phyloP scores from a whole-genome alignment of 1,284 basidiomycete genomes.

The Ustilago esculenta region DNA sequence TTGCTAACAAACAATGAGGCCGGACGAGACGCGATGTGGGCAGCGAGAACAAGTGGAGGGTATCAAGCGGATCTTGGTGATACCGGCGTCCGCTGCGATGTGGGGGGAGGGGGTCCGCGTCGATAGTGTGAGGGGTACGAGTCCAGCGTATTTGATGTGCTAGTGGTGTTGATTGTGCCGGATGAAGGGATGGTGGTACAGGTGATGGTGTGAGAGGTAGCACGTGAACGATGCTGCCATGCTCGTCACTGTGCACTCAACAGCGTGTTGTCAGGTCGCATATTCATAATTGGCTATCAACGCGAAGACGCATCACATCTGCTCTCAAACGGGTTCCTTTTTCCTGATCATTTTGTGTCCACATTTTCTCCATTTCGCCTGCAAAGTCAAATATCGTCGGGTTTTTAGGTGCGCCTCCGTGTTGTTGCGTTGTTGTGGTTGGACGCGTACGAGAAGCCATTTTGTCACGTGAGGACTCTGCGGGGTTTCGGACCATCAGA shows the following conservation, averaged over 20 bases:
- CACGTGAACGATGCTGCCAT: too few species aligned
- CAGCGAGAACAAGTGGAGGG: background rate
- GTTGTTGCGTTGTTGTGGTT: background rate
- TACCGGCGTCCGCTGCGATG: too few species aligned
- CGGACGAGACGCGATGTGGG: background rate
- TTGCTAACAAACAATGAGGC: too few species aligned
- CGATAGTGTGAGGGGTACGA: constrained; percentile 8
- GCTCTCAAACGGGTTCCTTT: constrained; percentile 2
- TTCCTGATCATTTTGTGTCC: constrained; percentile 4
- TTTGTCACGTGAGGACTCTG: constrained; percentile 14
- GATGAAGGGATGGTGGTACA: background rate
- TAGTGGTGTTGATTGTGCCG: background rate
- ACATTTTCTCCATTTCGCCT: constrained; percentile 1
- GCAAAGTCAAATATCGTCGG: background rate
- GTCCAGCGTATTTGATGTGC: constrained; percentile 8
- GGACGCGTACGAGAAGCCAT: constrained; percentile 16
- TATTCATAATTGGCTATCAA: too few species aligned
- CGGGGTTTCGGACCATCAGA: background rate
- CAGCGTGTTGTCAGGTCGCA: too few species aligned
- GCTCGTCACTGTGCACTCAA: too few species aligned
- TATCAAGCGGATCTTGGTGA: too few species aligned
- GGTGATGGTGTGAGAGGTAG: background rate
- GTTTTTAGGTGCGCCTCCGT: background rate
- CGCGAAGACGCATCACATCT: too few species aligned
- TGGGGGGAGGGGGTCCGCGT: background rate